phyloP scores from a whole-genome alignment of 1,284 basidiomycete species.

The Cerrena zonata region DNA sequence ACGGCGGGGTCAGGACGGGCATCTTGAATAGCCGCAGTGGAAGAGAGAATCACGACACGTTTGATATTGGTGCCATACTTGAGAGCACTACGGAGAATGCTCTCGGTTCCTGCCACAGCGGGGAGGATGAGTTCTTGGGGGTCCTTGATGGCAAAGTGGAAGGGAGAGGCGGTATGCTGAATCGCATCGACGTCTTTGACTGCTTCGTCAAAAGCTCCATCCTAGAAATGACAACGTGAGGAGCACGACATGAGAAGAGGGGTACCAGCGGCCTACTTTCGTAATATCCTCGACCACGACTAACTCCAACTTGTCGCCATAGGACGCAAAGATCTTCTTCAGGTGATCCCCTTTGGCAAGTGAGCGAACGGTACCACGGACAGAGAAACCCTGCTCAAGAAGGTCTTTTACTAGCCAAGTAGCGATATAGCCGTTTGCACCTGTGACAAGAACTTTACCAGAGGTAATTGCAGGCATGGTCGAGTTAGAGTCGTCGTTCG shows the following conservation, averaged over 20 bases:
- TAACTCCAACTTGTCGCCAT: constrained; percentile 3
- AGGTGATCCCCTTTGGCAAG: constrained; percentile 40
- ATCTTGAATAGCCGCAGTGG: constrained; percentile 22
- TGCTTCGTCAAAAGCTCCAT: constrained; percentile 60
- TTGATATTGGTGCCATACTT: constrained; percentile 15
- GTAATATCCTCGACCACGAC: constrained; percentile 1
- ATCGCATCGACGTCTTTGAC: constrained; percentile 64
- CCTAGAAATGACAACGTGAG: constrained; percentile 21
- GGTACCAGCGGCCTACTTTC: constrained; percentile 30
- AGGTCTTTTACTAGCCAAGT: constrained; percentile 25
- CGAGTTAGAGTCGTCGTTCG: too few species aligned
- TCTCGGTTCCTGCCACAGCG: constrained; percentile 57
- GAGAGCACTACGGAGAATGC: constrained; percentile 35
- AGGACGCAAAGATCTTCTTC: background rate
- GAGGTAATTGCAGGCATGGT: constrained; percentile 14
- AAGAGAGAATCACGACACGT: constrained; percentile 14
- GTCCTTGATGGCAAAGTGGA: constrained; percentile 31
- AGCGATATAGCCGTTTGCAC: constrained; percentile 29
- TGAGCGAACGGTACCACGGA: constrained; percentile 45
- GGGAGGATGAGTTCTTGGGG: constrained; percentile 53
- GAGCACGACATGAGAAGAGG: background rate
- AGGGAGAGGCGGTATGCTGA: constrained; percentile 51
- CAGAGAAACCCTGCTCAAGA: constrained; percentile 31
- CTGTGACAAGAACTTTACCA: constrained; percentile 25
- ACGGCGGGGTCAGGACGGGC: background rate